Evolutionary conservation across 1,284 basidiomycete genomes (phyloP).

Genomic region (Ceratobasidium sp.): DNA sequence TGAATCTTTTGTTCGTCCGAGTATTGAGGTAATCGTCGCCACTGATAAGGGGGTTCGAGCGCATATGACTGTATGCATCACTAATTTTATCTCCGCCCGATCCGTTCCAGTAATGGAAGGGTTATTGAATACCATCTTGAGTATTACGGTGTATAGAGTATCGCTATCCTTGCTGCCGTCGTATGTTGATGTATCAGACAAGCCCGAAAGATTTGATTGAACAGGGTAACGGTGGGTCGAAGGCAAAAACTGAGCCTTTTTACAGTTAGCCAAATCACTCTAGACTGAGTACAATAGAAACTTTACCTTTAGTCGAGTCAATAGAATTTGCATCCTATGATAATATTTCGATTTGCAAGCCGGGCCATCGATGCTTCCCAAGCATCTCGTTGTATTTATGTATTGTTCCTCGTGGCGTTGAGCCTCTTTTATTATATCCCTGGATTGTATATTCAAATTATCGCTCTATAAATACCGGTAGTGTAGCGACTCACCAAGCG

Average conservation of each 20-base stretch:
- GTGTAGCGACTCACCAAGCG: neutral
- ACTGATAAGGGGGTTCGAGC: neutral
- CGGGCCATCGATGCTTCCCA: neutral
- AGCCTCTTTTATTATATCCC: neutral
- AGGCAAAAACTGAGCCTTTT: neutral
- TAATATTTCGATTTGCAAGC: neutral
- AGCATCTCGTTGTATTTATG: neutral
- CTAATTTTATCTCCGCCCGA: neutral
- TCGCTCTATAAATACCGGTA: neutral
- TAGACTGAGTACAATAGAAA: neutral
- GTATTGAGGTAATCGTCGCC: neutral
- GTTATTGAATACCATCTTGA: neutral
- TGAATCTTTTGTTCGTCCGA: neutral
- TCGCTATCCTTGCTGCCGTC: neutral
- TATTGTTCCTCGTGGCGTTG: neutral
- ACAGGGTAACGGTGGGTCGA: too few species aligned
- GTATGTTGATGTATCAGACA: neutral
- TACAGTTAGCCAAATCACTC: neutral
- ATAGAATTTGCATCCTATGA: neutral
- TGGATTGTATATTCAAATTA: neutral
- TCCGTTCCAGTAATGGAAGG: neutral
- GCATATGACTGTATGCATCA: neutral
- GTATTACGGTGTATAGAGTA: neutral
- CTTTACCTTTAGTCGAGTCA: neutral
- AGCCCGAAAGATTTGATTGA: neutral